Conservation (phyloP, 2,329 filamentous ascomycete genomes). For the Stachybotrys chartarum region DNA sequence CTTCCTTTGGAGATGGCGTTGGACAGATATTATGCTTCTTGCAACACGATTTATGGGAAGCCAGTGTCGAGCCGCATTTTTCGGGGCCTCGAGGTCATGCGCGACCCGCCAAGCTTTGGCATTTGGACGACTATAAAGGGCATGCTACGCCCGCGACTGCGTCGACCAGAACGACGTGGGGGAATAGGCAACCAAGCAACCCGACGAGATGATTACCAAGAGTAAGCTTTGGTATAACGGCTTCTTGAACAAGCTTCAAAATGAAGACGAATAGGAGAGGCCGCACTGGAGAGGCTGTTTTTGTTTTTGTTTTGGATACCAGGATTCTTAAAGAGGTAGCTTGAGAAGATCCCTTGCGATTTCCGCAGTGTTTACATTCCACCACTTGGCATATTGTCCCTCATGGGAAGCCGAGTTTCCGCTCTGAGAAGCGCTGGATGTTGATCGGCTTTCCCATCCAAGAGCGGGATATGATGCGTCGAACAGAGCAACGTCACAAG, state of each 20-base stretch:
- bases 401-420: no score
- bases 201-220: not conserved
- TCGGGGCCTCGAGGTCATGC: not conserved
- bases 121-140: not conserved
- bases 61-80: not conserved
- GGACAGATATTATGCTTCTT: not conserved
- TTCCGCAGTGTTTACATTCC: not conserved
- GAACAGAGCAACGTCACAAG: no score
- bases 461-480: no score
- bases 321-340: not conserved
- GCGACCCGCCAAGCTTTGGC: not conserved
- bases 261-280: not conserved
- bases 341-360: not conserved
- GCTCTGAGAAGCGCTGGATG: no score
- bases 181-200: not conserved
- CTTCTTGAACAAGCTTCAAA: no score
- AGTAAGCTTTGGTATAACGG: not conserved
- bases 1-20: conserved; percentile 6
- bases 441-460: no score
- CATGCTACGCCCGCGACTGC: no score
- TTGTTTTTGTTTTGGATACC: not conserved
- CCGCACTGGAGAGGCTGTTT: not conserved
- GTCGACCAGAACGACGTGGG: no score
- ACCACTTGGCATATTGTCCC: not conserved
- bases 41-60: not conserved